phyloP scores from a whole-genome alignment of 106 monocot genomes.

The Dendrobium chrysotoxum region DNA sequence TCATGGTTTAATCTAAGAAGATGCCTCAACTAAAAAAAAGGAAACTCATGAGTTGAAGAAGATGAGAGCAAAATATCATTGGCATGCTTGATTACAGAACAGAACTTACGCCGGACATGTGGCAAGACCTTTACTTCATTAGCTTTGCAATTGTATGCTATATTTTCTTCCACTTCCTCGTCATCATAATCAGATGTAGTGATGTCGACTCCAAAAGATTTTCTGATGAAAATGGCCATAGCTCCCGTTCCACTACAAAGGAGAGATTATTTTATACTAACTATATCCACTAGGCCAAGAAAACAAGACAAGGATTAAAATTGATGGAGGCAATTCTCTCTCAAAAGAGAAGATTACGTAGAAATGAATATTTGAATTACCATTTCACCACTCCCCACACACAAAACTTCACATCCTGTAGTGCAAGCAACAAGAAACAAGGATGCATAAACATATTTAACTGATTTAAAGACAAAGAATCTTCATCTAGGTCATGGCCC shows the following conservation, averaged over 20 bases:
- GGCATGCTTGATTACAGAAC: constrained; percentile 4
- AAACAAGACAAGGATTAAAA: background rate
- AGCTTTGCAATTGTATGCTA: constrained; percentile 72
- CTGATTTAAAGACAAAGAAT: background rate
- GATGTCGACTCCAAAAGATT: constrained; percentile 71
- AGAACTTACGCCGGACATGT: constrained; percentile 75
- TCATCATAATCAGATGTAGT: constrained; percentile 95
- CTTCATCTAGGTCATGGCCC: background rate
- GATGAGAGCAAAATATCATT: background rate
- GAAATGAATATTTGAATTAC: background rate
- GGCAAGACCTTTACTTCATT: constrained; percentile 66
- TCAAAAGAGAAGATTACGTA: background rate
- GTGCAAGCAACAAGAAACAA: background rate
- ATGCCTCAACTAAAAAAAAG: background rate
- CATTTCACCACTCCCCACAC: background rate
- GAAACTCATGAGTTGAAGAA: background rate
- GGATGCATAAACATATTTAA: background rate
- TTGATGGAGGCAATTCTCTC: background rate
- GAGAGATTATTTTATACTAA: background rate
- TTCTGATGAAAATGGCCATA: constrained; percentile 73
- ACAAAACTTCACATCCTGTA: background rate
- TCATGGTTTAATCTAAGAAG: background rate
- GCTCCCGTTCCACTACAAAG: constrained; percentile 82
- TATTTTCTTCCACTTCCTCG: constrained; percentile 76
- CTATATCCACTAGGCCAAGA: background rate